phyloP scores from a whole-genome alignment of 2,329 filamentous ascomycete genomes.

The Diaporthe amygdali region DNA sequence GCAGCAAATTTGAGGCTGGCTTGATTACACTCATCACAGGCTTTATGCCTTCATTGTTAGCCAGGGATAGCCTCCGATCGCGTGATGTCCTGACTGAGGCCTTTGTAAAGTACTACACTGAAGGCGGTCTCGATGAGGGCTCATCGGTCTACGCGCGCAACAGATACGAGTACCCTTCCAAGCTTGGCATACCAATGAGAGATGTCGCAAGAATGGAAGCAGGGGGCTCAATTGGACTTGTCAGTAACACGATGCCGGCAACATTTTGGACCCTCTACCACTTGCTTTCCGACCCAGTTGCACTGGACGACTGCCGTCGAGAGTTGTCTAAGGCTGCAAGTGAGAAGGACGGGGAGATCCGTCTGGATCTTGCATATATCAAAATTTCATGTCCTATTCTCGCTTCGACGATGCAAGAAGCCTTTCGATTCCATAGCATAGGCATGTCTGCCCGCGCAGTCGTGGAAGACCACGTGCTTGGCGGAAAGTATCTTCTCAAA shows the following conservation, averaged over 20 bases:
- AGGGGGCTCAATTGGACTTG: constrained; percentile 39
- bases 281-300: constrained; percentile 37
- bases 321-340: constrained; percentile 16
- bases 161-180: constrained; percentile 27
- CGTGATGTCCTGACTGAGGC: neutral
- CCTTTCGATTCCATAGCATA: constrained; percentile 39
- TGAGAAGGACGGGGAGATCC: neutral
- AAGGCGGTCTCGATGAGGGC: neutral
- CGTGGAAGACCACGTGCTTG: constrained; percentile 14
- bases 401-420: constrained; percentile 44
- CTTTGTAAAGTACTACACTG: neutral
- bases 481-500: constrained; percentile 19
- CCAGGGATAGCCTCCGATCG: neutral
- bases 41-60: neutral
- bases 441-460: constrained; percentile 32
- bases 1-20: neutral
- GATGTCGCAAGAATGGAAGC: constrained; percentile 44
- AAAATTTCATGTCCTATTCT: constrained; percentile 41
- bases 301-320: constrained; percentile 35
- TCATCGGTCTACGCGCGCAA: constrained; percentile 6
- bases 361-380: constrained; percentile 36
- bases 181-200: constrained; percentile 33
- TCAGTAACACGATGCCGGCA: constrained; percentile 42
- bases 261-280: constrained; percentile 45
- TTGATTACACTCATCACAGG: neutral